Conservation (phyloP, 805 yeast genomes). For the Pichia thaimueangensis region DNA sequence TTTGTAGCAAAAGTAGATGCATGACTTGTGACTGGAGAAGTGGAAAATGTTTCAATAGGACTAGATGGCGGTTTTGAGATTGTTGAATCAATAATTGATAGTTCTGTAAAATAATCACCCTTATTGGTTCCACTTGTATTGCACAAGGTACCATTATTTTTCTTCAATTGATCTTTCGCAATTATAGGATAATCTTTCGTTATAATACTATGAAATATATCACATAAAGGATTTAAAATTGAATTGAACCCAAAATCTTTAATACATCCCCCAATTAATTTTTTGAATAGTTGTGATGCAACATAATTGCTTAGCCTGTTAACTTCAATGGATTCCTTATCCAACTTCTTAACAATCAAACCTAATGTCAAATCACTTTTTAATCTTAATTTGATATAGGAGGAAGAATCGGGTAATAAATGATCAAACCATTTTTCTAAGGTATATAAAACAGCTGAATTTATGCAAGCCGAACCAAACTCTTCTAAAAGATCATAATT, state of each 20-base stretch:
- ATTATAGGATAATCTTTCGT: slow-evolving; percentile 60
- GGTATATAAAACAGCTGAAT: slow-evolving; percentile 51
- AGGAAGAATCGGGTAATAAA: slow-evolving; percentile 50
- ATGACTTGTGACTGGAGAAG: too few species aligned
- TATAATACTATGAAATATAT: slow-evolving; percentile 56
- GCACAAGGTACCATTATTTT: slow-evolving; percentile 16
- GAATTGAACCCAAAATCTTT: slow-evolving; percentile 78
- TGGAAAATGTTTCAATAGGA: neutral
- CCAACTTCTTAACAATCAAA: slow-evolving; percentile 42
- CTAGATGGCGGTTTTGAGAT: slow-evolving; percentile 12
- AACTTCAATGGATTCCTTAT: slow-evolving; percentile 30
- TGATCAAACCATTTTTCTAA: slow-evolving; percentile 57
- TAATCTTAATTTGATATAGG: slow-evolving; percentile 35
- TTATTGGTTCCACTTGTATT: neutral
- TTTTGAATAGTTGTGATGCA: slow-evolving; percentile 49
- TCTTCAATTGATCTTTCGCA: slow-evolving; percentile 28
- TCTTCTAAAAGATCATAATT: slow-evolving; percentile 41
- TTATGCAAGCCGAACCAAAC: slow-evolving; percentile 52
- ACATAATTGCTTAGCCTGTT: slow-evolving; percentile 40
- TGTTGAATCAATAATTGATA: slow-evolving; percentile 17
- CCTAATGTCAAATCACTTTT: slow-evolving; percentile 35
- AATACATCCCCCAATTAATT: slow-evolving; percentile 61
- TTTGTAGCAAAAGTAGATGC: slow-evolving; percentile 1
- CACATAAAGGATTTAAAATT: slow-evolving; percentile 59
- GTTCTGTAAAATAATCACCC: neutral